phyloP scores from a whole-genome alignment of 345 rosid genomes.

The Salix arbutifolia region DNA sequence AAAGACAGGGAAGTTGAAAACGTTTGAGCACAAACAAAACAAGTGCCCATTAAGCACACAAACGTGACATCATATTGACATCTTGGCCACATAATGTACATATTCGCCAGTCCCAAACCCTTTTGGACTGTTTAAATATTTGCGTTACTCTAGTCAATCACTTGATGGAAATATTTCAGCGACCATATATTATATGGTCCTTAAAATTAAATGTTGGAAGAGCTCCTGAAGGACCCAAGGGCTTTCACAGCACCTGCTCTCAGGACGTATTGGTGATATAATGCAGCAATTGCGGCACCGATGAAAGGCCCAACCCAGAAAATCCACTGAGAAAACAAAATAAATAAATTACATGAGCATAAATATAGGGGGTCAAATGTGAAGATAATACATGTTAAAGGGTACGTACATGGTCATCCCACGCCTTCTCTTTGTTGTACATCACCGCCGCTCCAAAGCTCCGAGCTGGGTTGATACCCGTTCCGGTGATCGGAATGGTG shows the following conservation, averaged over 20 bases:
- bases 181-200: too few species aligned
- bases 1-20: too few species aligned
- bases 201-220: slow-evolving; percentile 18
- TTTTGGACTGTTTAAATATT: too few species aligned
- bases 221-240: slow-evolving; percentile 41
- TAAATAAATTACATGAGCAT: not conserved
- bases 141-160: too few species aligned
- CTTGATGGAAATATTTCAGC: too few species aligned
- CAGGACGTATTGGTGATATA: slow-evolving; percentile 35
- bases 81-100: too few species aligned
- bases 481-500: slow-evolving; percentile 43
- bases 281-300: slow-evolving; percentile 42
- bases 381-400: not conserved
- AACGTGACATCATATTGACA: too few species aligned
- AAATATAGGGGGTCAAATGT: not conserved
- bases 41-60: too few species aligned
- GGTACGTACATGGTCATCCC: slow-evolving; percentile 41
- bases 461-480: slow-evolving; percentile 46
- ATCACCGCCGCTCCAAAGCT: slow-evolving; percentile 45
- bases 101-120: too few species aligned
- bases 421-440: slow-evolving; percentile 32
- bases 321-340: slow-evolving; percentile 33
- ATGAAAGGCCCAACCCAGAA: slow-evolving; percentile 52
- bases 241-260: slow-evolving; percentile 38
- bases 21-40: too few species aligned